Percentiles rank a stretch among this genome's conserved stretches.
Conservation (phyloP, 2,329 filamentous ascomycete species). For the Trichoderma sp. region DNA sequence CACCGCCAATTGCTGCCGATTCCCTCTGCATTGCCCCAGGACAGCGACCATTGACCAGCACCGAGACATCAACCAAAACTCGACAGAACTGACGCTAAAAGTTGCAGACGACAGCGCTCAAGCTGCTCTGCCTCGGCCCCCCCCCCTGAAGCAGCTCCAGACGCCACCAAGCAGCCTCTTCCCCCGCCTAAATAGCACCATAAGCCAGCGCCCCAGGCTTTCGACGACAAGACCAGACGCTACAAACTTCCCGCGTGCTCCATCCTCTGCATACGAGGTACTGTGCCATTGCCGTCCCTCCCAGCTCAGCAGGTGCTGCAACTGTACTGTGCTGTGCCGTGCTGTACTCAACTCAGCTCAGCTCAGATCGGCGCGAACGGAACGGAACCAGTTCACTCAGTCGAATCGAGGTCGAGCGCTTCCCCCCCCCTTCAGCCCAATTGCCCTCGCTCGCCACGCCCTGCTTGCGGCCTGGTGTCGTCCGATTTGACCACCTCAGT, state of each 20-base stretch:
- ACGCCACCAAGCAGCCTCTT: background rate
- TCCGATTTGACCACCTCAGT: background rate
- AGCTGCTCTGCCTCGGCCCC: background rate
- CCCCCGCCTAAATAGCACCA: background rate
- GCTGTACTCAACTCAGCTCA: too few relatives aligned
- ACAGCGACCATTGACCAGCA: too few relatives aligned
- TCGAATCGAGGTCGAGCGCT: background rate
- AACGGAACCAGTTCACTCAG: background rate
- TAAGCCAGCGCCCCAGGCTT: background rate
- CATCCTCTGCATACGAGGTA: background rate
- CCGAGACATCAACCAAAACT: too few relatives aligned
- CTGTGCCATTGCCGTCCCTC: too few relatives aligned
- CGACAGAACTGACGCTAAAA: background rate
- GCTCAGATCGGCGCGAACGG: slow-evolving; percentile 8
- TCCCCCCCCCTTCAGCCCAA: slow-evolving; percentile 9
- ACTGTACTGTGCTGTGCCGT: too few relatives aligned
- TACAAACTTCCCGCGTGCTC: background rate
- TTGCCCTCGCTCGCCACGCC: background rate
- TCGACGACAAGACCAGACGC: background rate
- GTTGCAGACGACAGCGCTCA: background rate
- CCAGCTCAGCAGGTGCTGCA: too few relatives aligned
- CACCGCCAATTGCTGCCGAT: background rate
- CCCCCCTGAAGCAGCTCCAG: background rate
- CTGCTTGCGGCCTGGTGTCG: background rate
- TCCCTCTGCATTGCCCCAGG: background rate